A percentile compares a stretch with the other conserved stretches of the same genome.
Conservation (phyloP, 78 protist genomes). For the Isochrysis galbana region DNA sequence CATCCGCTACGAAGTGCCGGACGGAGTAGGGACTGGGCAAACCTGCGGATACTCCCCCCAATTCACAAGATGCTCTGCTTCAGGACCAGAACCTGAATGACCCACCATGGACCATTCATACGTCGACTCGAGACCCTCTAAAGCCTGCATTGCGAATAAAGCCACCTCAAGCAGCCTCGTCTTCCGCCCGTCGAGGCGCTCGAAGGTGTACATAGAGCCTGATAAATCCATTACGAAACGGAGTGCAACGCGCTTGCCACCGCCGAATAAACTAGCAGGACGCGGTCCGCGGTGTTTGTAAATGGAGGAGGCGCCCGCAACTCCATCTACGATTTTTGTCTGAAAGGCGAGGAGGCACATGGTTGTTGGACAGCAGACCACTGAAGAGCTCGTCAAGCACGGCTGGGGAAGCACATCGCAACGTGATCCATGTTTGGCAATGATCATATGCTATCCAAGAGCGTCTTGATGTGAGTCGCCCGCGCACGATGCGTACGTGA, state of each 20-base stretch:
- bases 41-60: slow-evolving; percentile 49
- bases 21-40: too few species aligned
- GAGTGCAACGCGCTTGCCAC: neutral
- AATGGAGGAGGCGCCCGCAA: slow-evolving; percentile 48
- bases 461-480: too few species aligned
- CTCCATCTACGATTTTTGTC: slow-evolving; percentile 60
- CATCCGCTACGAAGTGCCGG: too few species aligned
- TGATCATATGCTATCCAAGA: too few species aligned
- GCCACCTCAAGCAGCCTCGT: slow-evolving; percentile 54
- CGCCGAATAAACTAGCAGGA: neutral
- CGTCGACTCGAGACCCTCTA: slow-evolving; percentile 58
- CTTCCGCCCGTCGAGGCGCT: slow-evolving; percentile 60
- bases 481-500: too few species aligned
- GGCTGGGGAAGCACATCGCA: too few species aligned
- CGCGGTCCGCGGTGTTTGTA: slow-evolving; percentile 23
- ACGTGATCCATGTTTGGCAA: too few species aligned
- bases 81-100: slow-evolving; percentile 65
- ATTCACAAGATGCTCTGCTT: slow-evolving; percentile 42
- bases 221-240: slow-evolving; percentile 35
- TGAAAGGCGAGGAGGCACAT: too few species aligned
- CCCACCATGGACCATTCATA: slow-evolving; percentile 62
- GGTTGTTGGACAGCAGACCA: too few species aligned
- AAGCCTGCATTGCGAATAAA: slow-evolving; percentile 59
- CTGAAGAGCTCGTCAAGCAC: too few species aligned
- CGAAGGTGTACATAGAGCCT: slow-evolving; percentile 71